phyloP scores from a whole-genome alignment of 2,329 filamentous ascomycete species.

The Colletotrichum tabaci region DNA sequence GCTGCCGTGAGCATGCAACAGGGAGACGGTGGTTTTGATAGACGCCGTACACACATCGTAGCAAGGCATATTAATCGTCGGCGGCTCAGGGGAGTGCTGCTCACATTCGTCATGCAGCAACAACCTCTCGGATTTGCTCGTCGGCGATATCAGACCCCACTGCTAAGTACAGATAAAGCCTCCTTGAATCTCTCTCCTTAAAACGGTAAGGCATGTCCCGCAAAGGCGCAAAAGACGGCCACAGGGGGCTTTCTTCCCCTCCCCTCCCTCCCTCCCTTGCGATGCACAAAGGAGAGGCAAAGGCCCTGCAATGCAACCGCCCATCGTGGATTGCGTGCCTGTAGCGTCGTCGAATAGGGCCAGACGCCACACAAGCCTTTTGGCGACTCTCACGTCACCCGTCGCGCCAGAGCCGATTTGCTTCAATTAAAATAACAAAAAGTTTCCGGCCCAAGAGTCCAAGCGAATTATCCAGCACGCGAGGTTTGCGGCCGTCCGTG shows the following conservation, averaged over 20 bases:
- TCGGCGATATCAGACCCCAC: constrained; percentile 16
- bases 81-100: constrained; percentile 19
- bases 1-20: neutral
- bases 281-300: constrained; percentile 24
- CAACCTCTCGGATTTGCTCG: constrained; percentile 16
- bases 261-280: constrained; percentile 18
- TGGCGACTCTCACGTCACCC: constrained; percentile 33
- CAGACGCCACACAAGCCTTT: constrained; percentile 20
- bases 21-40: neutral
- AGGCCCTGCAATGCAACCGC: constrained; percentile 31
- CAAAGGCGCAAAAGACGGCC: constrained; percentile 32
- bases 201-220: constrained; percentile 29
- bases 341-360: constrained; percentile 19
- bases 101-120: constrained; percentile 19
- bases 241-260: constrained; percentile 17
- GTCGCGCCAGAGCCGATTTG: constrained; percentile 9
- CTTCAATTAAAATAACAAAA: neutral
- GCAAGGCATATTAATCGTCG: constrained; percentile 3
- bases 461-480: constrained; percentile 20
- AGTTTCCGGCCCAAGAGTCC: neutral
- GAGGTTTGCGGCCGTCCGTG: constrained; percentile 10
- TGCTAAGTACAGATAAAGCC: constrained; percentile 1
- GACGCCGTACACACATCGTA: neutral
- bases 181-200: constrained; percentile 14
- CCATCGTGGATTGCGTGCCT: constrained; percentile 22